These are phyloP conservation scores for Blastomyces gilchristii DNA, from an alignment of 2,329 filamentous ascomycete genomes.

Conservation along the genomic window DNA sequence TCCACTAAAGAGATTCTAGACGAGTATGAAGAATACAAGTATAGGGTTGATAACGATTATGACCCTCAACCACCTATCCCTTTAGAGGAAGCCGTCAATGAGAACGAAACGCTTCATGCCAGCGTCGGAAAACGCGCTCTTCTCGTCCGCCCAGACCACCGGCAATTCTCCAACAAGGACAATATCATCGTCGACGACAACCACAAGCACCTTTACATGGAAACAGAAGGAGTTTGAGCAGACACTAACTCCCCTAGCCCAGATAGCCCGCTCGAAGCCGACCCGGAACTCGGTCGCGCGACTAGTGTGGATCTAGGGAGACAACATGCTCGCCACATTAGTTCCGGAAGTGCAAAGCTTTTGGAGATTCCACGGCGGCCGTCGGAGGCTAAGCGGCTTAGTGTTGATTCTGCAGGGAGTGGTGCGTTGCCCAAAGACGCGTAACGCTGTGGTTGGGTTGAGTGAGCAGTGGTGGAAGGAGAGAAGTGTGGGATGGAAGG, in stretches of 20 bases:
- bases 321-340: conserved; percentile 60
- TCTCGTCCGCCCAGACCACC: conserved; percentile 50
- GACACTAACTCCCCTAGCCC: conserved; percentile 27
- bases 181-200: conserved; percentile 44
- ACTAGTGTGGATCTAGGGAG: conserved; percentile 59
- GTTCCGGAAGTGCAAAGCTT: conserved; percentile 65
- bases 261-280: conserved; percentile 25
- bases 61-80: conserved; percentile 14
- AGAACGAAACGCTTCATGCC: conserved; percentile 37
- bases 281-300: conserved; percentile 49
- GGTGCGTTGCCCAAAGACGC: not conserved
- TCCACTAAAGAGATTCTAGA: conserved; percentile 38
- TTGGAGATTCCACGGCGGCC: conserved; percentile 53
- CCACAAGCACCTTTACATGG: conserved; percentile 22
- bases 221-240: conserved; percentile 15
- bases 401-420: not conserved
- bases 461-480: not conserved
- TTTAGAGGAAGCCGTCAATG: conserved; percentile 7
- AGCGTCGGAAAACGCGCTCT: conserved; percentile 49
- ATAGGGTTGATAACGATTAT: conserved; percentile 37
- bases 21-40: conserved; percentile 36
- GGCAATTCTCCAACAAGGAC: conserved; percentile 52
- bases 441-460: not conserved
- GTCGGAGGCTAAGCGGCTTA: conserved; percentile 41
- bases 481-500: not conserved